These are phyloP conservation scores for Coemansia sp. DNA, from an alignment of 192 early-diverging fungal genomes.

Conservation along the genomic window DNA sequence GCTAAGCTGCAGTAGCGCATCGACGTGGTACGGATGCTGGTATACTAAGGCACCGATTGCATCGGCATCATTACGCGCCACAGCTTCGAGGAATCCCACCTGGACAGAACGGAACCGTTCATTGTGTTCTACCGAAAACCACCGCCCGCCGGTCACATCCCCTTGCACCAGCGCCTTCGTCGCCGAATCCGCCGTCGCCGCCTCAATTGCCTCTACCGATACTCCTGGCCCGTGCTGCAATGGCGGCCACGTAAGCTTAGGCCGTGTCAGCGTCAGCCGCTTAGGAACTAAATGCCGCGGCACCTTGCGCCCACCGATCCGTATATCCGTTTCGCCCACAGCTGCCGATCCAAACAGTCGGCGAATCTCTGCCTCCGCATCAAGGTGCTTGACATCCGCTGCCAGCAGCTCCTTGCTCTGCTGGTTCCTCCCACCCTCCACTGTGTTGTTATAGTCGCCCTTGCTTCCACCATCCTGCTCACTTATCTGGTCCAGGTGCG, in stretches of 20 bases:
- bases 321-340: neutral
- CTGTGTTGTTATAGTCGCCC: constrained; percentile 21
- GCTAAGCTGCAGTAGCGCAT: constrained; percentile 78
- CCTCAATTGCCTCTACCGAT: constrained; percentile 48
- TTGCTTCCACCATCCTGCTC: constrained; percentile 20
- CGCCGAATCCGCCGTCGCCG: constrained; percentile 55
- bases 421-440: constrained; percentile 12
- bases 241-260: constrained; percentile 73
- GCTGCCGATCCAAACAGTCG: constrained; percentile 88
- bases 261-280: constrained; percentile 65
- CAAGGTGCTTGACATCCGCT: constrained; percentile 65
- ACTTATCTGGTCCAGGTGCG: constrained; percentile 28
- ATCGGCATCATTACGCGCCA: constrained; percentile 74
- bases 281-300: constrained; percentile 6
- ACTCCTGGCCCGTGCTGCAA: constrained; percentile 45
- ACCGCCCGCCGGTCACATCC: constrained; percentile 25
- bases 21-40: constrained; percentile 87
- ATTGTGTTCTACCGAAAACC: constrained; percentile 70
- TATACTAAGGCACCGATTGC: constrained; percentile 65
- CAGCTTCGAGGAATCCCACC: constrained; percentile 68
- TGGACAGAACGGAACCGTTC: constrained; percentile 74
- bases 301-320: constrained; percentile 7
- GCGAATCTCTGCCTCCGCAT: constrained; percentile 86
- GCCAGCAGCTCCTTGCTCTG: constrained; percentile 44
- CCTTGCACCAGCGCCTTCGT: constrained; percentile 31